Evolutionary conservation across 306 rosid genomes (phyloP), one percentile per base, ranked within the genome.

Genomic region (Dryas octopetala): DNA sequence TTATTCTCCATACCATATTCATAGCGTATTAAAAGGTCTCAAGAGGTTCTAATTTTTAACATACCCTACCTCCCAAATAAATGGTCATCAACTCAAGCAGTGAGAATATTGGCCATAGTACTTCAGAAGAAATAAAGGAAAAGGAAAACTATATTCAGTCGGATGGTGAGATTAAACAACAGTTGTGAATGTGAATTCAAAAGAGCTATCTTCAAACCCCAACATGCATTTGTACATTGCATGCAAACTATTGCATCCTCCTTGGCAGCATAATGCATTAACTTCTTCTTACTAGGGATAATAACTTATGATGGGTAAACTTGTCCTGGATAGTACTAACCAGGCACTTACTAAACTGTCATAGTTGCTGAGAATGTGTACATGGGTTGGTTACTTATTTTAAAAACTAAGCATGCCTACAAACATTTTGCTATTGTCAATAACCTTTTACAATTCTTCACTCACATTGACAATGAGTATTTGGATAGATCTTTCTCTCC

Each of bases 401-500:
- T 41, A 10, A 16, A 8, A 57, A 1, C 41, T 55, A 17, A 44
- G 65, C 23, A 23, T 7, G 15, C 7, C 5, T 23, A 4, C 71
- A 68, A 7, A 32, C 44, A 68, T 15, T 73, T 13, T 59, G 9
- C 9, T 14, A 67, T 68, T 4, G 32, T 28, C 17, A 44, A 43
- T 49, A 48, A 70, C n/a, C 1, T n/a, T 44, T 12, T 12, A 2
- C 40, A 59, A 7, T 23, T 44, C 38, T 60, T 55, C 68, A 86
- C 97, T 93, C 78, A 93, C 98, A 93, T 79, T 50, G 93, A 74
- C 76, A 91, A 72, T 4, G 97, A 85, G 91, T 88, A 89, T 74
- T 91, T 89, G 71, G 91, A 87, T 50, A 89, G 83, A 66, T 93
- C 94, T 71, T 91, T 91, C 78, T 88, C 97, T 77, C 98, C 96